phyloP scores from a whole-genome alignment of 352 stramenopile genomes.

The Phytophthora europaea region DNA sequence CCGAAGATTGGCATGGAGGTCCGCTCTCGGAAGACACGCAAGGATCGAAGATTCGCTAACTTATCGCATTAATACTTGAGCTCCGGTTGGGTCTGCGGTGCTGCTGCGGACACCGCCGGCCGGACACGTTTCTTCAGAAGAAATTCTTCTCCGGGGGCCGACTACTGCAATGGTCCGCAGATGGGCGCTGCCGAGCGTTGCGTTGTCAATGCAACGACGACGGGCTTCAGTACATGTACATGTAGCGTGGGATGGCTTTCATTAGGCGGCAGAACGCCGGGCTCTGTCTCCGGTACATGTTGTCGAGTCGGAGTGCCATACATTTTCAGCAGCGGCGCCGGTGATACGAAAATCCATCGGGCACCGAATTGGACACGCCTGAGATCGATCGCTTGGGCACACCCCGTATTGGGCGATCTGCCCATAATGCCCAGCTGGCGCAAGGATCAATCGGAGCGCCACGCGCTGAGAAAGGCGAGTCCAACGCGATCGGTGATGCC shows the following conservation, averaged over 20 bases:
- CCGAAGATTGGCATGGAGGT: not conserved
- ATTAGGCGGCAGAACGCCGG: not conserved
- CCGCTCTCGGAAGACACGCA: no score
- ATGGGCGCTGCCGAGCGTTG: constrained; percentile 1
- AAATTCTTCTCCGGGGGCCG: no score
- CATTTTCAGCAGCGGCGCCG: constrained; percentile 9
- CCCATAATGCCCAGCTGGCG: constrained; percentile 26
- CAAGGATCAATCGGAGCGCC: constrained; percentile 34
- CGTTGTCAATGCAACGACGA: not conserved
- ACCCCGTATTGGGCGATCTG: constrained; percentile 21
- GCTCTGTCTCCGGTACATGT: constrained; percentile 2
- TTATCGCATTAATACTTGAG: not conserved
- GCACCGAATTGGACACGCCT: constrained; percentile 27
- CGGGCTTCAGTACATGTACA: not conserved
- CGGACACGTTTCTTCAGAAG: no score
- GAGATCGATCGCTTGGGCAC: constrained; percentile 34
- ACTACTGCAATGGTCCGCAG: constrained; percentile 9
- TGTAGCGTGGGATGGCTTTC: not conserved
- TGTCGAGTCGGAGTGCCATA: not conserved
- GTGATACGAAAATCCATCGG: constrained; percentile 32
- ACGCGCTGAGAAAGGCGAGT: constrained; percentile 36
- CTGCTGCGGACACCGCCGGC: no score
- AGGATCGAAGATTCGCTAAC: not conserved
- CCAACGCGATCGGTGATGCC: constrained; percentile 34
- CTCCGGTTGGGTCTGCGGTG: not conserved